Percentiles rank a stretch among this genome's conserved stretches.
Conservation (phyloP, 345 rosid species). For the Turritis glabra region DNA sequence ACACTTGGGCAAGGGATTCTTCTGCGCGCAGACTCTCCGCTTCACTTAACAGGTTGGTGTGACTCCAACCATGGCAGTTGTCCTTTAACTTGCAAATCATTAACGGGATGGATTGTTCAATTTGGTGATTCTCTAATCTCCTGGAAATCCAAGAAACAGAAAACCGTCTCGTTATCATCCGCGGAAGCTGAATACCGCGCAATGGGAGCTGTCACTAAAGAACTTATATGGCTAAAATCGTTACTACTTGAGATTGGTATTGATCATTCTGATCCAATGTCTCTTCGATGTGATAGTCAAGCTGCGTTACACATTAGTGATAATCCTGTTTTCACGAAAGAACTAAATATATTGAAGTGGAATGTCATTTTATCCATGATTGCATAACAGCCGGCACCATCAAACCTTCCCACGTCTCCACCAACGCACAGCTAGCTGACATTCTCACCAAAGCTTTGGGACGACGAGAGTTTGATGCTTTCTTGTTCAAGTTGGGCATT, state of each 20-base stretch:
- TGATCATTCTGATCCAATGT: not conserved
- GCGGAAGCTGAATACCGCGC: not conserved
- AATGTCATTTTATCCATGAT: not conserved
- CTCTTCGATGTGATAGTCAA: not conserved
- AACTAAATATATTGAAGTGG: not conserved
- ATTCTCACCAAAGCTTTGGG: not conserved
- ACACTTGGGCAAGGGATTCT: not conserved
- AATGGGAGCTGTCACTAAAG: not conserved
- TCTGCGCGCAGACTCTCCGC: not conserved
- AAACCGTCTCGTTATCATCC: too few relatives aligned
- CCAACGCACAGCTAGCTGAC: not conserved
- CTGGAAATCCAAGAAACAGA: not conserved
- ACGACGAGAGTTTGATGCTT: not conserved
- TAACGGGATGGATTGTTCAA: not conserved
- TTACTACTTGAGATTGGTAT: not conserved
- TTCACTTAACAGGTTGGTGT: not conserved
- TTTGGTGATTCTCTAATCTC: not conserved
- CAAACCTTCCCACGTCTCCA: not conserved
- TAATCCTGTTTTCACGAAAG: not conserved
- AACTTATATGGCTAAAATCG: too few relatives aligned
- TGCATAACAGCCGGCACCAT: not conserved
- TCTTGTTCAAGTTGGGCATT: not conserved
- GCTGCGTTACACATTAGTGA: not conserved
- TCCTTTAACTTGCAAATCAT: not conserved
- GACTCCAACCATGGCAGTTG: not conserved